phyloP scores from a whole-genome alignment of 371 early-diverging fungal species.

The Syncephalis plumigaleata region DNA sequence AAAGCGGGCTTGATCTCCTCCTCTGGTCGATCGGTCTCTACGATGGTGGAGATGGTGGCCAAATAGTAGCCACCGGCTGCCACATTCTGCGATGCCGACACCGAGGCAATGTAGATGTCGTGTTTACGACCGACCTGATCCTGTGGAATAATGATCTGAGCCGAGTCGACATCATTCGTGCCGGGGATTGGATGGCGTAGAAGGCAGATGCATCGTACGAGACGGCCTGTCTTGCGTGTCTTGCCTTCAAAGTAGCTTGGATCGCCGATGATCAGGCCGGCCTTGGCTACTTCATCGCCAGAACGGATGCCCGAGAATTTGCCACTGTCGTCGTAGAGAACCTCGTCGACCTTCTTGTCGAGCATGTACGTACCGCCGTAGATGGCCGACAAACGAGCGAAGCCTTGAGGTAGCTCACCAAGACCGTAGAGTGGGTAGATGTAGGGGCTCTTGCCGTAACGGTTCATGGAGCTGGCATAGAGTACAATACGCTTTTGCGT shows the following conservation, averaged over 20 bases:
- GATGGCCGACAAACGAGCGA: constrained; percentile 94
- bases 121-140: constrained; percentile 80
- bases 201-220: constrained; percentile 93
- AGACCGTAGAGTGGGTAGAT: constrained; percentile 99
- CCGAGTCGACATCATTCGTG: constrained; percentile 71
- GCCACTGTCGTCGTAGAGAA: constrained; percentile 57
- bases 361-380: constrained; percentile 98
- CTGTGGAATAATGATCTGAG: constrained; percentile 93
- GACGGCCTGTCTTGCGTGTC: constrained; percentile 59
- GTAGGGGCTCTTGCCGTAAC: constrained; percentile 97
- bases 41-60: constrained; percentile 91
- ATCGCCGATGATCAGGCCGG: constrained; percentile 85
- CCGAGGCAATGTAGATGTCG: constrained; percentile 87
- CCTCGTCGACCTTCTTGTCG: constrained; percentile 77
- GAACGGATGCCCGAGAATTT: constrained; percentile 76
- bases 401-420: constrained; percentile 98
- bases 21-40: constrained; percentile 80
- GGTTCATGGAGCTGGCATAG: constrained; percentile 90
- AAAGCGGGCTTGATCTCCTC: constrained; percentile 77
- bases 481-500: constrained; percentile 87
- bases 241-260: constrained; percentile 79
- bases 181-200: constrained; percentile 85
- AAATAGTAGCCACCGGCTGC: constrained; percentile 66
- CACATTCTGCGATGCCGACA: constrained; percentile 78
- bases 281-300: constrained; percentile 65